Conservation (phyloP, 768 basidiomycete species). For the Trametes elegans region DNA sequence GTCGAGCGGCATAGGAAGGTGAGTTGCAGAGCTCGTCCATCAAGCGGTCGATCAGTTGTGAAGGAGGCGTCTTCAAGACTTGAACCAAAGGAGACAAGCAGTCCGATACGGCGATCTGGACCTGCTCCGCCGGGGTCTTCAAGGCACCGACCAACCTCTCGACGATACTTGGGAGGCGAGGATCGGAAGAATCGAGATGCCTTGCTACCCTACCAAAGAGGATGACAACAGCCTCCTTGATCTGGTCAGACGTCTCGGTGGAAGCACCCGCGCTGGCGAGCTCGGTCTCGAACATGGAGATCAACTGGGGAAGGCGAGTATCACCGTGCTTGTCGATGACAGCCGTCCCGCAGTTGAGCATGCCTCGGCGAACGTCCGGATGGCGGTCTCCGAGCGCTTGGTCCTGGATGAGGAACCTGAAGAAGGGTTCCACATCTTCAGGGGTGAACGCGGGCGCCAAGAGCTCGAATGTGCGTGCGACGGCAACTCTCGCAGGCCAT, state of each 20-base stretch:
- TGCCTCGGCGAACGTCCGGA: slow-evolving; percentile 76
- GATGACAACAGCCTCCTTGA: slow-evolving; percentile 94
- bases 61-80: slow-evolving; percentile 58
- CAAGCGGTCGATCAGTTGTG: slow-evolving; percentile 69
- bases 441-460: slow-evolving; percentile 66
- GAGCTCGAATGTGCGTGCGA: slow-evolving; percentile 62
- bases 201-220: slow-evolving; percentile 90
- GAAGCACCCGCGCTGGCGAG: slow-evolving; percentile 48
- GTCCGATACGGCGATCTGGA: slow-evolving; percentile 94
- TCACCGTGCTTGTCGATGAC: slow-evolving; percentile 85
- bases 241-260: slow-evolving; percentile 77
- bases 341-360: slow-evolving; percentile 81
- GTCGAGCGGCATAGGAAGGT: slow-evolving; percentile 86
- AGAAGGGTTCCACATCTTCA: slow-evolving; percentile 65
- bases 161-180: slow-evolving; percentile 77
- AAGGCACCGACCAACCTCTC: slow-evolving; percentile 85
- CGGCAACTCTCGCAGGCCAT: slow-evolving; percentile 79
- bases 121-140: slow-evolving; percentile 92
- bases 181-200: slow-evolving; percentile 76
- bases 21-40: slow-evolving; percentile 75
- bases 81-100: slow-evolving; percentile 87
- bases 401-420: slow-evolving; percentile 82
- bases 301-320: slow-evolving; percentile 65
- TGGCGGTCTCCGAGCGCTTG: slow-evolving; percentile 86
- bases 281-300: slow-evolving; percentile 78